Base-by-base conservation (phyloP, 768 basidiomycete species). In the Infundibulicybe gibba region DNA sequence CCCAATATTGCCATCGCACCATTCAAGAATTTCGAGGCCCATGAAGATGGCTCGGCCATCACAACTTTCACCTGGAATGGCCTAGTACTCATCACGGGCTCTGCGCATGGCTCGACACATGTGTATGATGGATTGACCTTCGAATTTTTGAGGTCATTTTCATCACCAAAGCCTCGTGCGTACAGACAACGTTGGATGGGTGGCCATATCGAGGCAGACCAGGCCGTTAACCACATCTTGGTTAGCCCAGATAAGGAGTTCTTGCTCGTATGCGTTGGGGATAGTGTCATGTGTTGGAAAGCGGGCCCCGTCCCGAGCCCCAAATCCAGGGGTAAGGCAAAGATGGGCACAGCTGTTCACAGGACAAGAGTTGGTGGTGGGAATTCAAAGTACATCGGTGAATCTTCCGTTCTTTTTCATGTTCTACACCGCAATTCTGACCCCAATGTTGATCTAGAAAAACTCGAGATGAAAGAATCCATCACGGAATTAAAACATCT, bases 81-180 rank as follows among this genome's bases (percentile, higher is more conserved):
- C 3, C 48, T 71, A n/a, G 68, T 80, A 13, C 65, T 92, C 40
- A 73, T 78, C 11, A 84, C 82, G 0, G 90, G 90, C 21, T 86
- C 85, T 17, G 69, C 75, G 0, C 62, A 71, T 2, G 90, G 90
- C 3, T 67, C 71, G 5, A 73, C 81, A 2, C 69, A 65, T 14
- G 69, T 86, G 12, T 88, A 81, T 72, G 86, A 91, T 53, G 76
- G 77, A 2, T 65, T 89, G 51, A 84, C 79, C 0, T 72, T 89
- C 30, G 71, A 71, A 31, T 73, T 67, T 3, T 56, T 90, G 40
- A 73, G 83, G 16, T 67, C 71, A 19, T 82, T 90, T 54, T 50
- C 71, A 0, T 71, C 74, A 2, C 79, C 81, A 12, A 52, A 73
- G 0, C 64, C 70, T 19, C 66, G 69, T 14, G 51, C 60, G 13